Conservation (phyloP, 257 asterid species). For the Buddleja alternifolia region DNA sequence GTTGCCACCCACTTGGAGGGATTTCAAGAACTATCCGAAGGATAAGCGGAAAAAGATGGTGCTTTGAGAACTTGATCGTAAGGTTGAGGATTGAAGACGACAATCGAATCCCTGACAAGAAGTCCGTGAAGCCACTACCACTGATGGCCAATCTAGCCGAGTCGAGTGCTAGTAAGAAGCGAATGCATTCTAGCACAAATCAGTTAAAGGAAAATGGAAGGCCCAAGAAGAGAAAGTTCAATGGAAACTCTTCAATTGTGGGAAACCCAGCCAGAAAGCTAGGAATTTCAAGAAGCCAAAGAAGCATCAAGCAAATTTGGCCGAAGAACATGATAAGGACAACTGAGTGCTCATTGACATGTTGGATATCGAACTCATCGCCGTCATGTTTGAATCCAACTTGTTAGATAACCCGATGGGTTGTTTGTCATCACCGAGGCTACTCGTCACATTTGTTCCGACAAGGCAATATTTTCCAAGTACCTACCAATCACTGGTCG, state of each 20-base stretch:
- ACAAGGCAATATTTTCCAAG: not conserved
- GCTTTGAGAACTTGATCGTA: too few species aligned
- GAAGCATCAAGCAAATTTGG: not conserved
- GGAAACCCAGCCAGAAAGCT: not conserved
- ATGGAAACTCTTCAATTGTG: not conserved
- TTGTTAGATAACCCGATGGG: not conserved
- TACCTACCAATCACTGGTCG: not conserved
- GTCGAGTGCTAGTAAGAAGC: not conserved
- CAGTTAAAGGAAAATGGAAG: too few species aligned
- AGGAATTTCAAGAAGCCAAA: not conserved
- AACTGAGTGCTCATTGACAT: too few species aligned
- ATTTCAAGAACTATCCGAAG: too few species aligned
- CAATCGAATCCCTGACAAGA: not conserved
- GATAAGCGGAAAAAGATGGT: too few species aligned
- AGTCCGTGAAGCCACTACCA: accelerated
- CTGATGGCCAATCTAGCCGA: not conserved
- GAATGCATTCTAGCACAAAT: too few species aligned
- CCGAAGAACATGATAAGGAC: too few species aligned
- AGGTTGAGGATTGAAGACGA: too few species aligned
- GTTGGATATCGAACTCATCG: not conserved
- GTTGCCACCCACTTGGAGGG: too few species aligned
- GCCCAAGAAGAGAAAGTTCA: not conserved
- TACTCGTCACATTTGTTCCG: not conserved
- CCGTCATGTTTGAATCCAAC: too few species aligned
- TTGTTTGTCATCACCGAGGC: too few species aligned